phyloP scores from a whole-genome alignment of 768 basidiomycete species.

The Lactarius evosmus region DNA sequence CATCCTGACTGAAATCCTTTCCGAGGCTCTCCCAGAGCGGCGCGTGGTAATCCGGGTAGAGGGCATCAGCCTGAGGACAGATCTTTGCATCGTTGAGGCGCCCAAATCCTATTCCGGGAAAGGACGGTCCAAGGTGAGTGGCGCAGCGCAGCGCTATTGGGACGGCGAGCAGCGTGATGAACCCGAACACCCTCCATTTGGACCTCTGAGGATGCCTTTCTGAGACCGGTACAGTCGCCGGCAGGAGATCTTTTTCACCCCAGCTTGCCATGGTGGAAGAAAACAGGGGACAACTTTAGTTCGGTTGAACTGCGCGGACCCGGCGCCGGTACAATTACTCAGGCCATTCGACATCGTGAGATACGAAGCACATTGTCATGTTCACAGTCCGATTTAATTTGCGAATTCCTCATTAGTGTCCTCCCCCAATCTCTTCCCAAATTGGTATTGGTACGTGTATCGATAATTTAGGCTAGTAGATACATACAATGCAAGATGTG shows the following conservation, averaged over 20 bases:
- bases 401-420: too few relatives aligned
- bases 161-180: background rate
- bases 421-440: too few relatives aligned
- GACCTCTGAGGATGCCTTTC: background rate
- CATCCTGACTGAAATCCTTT: slow-evolving; percentile 33
- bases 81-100: background rate
- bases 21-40: slow-evolving; percentile 35
- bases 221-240: background rate
- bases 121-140: background rate
- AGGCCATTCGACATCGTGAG: too few relatives aligned
- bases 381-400: too few relatives aligned
- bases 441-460: too few relatives aligned
- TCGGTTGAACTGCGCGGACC: too few relatives aligned
- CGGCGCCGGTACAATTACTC: too few relatives aligned
- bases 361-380: too few relatives aligned
- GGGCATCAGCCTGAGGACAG: slow-evolving; percentile 32
- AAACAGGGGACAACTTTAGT: too few relatives aligned
- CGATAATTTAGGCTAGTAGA: too few relatives aligned
- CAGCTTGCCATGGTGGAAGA: background rate
- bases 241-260: background rate
- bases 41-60: slow-evolving; percentile 34
- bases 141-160: background rate
- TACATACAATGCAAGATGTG: too few relatives aligned
- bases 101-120: background rate
- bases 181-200: background rate